A percentile compares a stretch with the other conserved stretches of the same genome.
Conservation (phyloP, 73 alveolate genomes). For the Symbiodinium natans region DNA sequence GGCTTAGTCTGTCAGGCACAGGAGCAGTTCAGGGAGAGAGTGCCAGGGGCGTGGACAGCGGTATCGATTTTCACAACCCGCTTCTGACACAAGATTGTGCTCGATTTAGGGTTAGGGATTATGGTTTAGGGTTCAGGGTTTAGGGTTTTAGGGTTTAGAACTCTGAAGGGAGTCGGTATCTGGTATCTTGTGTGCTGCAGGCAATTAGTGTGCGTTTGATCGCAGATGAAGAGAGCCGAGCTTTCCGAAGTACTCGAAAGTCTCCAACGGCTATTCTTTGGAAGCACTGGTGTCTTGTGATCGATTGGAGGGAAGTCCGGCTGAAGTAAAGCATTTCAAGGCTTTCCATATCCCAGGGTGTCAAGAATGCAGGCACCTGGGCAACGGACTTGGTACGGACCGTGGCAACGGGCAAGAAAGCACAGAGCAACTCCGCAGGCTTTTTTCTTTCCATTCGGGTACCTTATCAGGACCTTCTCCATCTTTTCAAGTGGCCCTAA, state of each 20-base stretch:
- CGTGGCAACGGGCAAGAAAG: not conserved
- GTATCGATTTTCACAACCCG: constrained; percentile 9
- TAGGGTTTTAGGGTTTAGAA: too few relatives aligned
- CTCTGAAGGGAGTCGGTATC: too few relatives aligned
- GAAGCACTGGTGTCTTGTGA: not conserved
- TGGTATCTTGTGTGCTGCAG: constrained; percentile 4
- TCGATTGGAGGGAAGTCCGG: not conserved
- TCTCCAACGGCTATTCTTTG: not conserved
- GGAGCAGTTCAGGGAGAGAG: not conserved
- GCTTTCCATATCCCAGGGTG: not conserved
- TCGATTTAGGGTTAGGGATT: too few relatives aligned
- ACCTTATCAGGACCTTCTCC: too few relatives aligned
- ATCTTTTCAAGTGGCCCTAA: not conserved
- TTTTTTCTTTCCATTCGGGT: too few relatives aligned
- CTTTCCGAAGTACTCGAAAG: not conserved
- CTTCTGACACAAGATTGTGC: not conserved
- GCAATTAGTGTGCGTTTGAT: not conserved
- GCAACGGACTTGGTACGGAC: not conserved
- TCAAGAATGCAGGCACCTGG: not conserved
- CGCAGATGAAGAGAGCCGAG: constrained; percentile 12
- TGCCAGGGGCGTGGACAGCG: not conserved
- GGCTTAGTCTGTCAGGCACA: too few relatives aligned
- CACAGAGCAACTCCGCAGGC: not conserved
- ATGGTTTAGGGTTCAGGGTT: too few relatives aligned
- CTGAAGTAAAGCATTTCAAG: constrained; percentile 2